Conservation (phyloP, 1,139 yeast genomes). For the Protomyces inouyei region DNA sequence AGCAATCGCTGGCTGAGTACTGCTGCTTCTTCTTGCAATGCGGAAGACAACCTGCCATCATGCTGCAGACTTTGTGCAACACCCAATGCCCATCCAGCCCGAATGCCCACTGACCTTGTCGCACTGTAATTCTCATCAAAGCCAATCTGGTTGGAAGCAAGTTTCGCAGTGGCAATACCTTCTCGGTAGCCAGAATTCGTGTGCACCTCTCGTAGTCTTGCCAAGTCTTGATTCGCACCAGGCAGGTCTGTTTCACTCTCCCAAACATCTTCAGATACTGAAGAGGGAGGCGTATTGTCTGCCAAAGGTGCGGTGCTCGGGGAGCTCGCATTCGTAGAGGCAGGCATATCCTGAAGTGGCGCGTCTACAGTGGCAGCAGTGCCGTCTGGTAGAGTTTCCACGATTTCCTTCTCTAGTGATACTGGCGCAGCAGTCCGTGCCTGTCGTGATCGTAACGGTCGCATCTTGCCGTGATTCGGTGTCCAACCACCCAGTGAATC, state of each 20-base stretch:
- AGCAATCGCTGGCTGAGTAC: not conserved
- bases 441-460: not conserved
- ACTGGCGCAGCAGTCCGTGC: not conserved
- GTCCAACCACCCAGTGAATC: slow-evolving; percentile 70
- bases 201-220: slow-evolving; percentile 3
- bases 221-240: not conserved
- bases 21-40: not conserved
- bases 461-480: slow-evolving; percentile 28
- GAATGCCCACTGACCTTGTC: not conserved
- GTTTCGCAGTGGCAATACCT: slow-evolving; percentile 13
- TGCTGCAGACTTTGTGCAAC: not conserved
- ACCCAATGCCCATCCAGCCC: slow-evolving; percentile 16
- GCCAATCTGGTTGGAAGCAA: slow-evolving; percentile 9
- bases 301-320: not conserved
- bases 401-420: not conserved
- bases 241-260: not conserved
- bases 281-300: slow-evolving; percentile 10
- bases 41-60: not conserved
- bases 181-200: slow-evolving; percentile 14
- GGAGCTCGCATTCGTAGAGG: not conserved
- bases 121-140: slow-evolving; percentile 19
- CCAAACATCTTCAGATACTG: slow-evolving; percentile 3
- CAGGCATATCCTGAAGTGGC: not conserved
- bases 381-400: slow-evolving; percentile 13
- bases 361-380: not conserved